Evolutionary conservation across 768 basidiomycete species (phyloP), one percentile per base, ranked within the genome.

Genomic region (Lentinus brumalis): DNA sequence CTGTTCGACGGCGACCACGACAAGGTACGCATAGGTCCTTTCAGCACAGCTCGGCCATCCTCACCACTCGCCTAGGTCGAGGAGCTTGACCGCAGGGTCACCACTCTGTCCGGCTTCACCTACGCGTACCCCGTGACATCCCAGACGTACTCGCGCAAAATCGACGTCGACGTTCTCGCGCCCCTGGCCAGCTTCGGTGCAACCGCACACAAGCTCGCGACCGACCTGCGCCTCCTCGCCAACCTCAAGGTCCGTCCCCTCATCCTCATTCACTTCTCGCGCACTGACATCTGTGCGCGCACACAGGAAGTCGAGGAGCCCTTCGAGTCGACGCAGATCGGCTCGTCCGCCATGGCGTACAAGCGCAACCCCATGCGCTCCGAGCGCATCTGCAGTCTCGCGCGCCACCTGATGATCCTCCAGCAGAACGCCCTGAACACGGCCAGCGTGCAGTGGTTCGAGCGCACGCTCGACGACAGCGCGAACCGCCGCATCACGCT

Each of bases 331-430:
- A 96, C 96, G 18, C 97, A 99, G 78, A 99, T 98, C 66, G 97
- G 97, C 7, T 92, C 91, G 10, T 94, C 91, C 0, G 95, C 95
- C 1, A 98, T 98, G 96, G 96, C 96, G 9, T 98, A 98, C 85
- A 98, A 98, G 78, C 86, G 96, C 57, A 98, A 99, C 76, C 97
- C 97, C 7, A 99, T 99, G 97, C 92, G 97, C 59, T 96, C 87
- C 58, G 97, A 99, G 76, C 90, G 97, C 42, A 91, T 97, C 47
- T 99, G 97, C 83, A 94, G 92, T 69, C 85, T 99, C 55, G 83
- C 96, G n/a, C 82, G 97, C 56, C 97, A 98, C 76, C 78, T 99
- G 52, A 97, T 97, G 94, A 86, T 89, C 16, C 81, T 98, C 60
- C 96, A 96, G 69, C 94, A 98, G 74, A 98, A 98, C 75, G 89